Evolutionary conservation across 2,329 filamentous ascomycete genomes (phyloP).

Genomic region (Graphilbum ipis-grandicollis): DNA sequence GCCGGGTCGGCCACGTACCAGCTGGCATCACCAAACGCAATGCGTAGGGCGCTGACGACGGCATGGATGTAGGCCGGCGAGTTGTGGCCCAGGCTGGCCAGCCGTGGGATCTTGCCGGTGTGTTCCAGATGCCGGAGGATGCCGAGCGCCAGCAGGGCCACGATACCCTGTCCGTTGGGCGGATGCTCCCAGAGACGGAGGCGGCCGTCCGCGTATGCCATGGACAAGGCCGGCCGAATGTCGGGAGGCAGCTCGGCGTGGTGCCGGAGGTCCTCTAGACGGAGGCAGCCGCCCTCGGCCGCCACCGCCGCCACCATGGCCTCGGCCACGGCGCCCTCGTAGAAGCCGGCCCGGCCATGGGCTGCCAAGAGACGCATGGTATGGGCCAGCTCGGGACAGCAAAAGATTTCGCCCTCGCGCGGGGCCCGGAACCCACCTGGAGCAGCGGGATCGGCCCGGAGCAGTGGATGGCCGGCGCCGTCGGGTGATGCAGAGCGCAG

Average conservation of each 20-base stretch:
- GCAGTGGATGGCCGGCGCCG: constrained; percentile 51
- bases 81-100: constrained; percentile 58
- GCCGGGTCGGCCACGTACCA: constrained; percentile 77
- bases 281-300: constrained; percentile 57
- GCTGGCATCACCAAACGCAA: constrained; percentile 73
- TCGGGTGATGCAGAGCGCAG: constrained; percentile 49
- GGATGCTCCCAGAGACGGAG: constrained; percentile 85
- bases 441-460: constrained; percentile 55
- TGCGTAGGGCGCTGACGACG: constrained; percentile 70
- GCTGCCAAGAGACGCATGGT: constrained; percentile 64
- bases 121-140: constrained; percentile 75
- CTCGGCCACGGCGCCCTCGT: constrained; percentile 64
- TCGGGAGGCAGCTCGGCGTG: constrained; percentile 32
- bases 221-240: constrained; percentile 45
- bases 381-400: constrained; percentile 58
- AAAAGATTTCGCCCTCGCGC: constrained; percentile 65
- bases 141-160: constrained; percentile 80
- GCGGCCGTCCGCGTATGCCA: constrained; percentile 54
- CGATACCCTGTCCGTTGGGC: constrained; percentile 87
- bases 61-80: constrained; percentile 62
- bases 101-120: constrained; percentile 53
- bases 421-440: constrained; percentile 56
- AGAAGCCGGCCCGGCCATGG: constrained; percentile 77
- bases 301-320: constrained; percentile 60
- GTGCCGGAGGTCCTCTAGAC: constrained; percentile 59